phyloP scores from a whole-genome alignment of 2,329 filamentous ascomycete species.

The Whalleya microplaca region DNA sequence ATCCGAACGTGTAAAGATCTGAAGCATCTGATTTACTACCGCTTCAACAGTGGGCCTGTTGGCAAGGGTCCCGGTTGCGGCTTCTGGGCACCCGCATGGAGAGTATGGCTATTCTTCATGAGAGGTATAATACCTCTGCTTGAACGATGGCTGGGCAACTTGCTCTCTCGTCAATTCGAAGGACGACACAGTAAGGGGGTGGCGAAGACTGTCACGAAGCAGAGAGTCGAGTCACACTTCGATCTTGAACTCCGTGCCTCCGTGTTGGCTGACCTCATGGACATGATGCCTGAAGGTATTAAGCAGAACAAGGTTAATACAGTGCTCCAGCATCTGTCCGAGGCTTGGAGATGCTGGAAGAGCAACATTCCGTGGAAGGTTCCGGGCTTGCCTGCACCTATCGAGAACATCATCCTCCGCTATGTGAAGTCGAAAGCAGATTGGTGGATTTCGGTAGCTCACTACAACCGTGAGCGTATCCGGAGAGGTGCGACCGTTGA shows the following conservation, averaged over 20 bases:
- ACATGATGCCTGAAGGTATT: conserved; percentile 99
- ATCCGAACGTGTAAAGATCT: conserved; percentile 98
- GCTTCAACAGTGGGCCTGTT: conserved; percentile 95
- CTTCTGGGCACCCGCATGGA: conserved; percentile 98
- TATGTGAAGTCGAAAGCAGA: conserved; percentile 99
- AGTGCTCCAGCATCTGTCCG: conserved; percentile 93
- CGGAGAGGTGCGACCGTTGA: conserved; percentile 95
- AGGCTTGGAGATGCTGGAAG: conserved; percentile 99
- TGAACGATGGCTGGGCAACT: conserved; percentile 95
- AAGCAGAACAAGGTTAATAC: conserved; percentile 99
- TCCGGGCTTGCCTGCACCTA: conserved; percentile 90
- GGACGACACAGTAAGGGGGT: conserved; percentile 98
- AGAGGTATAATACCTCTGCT: conserved; percentile 95
- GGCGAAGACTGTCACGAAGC: conserved; percentile 98
- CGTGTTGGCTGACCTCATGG: conserved; percentile 98
- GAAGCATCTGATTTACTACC: conserved; percentile 99
- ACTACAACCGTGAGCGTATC: conserved; percentile 98
- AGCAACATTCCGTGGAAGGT: conserved; percentile 99
- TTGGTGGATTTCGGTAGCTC: conserved; percentile 99
- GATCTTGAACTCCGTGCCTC: conserved; percentile 96
- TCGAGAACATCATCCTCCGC: conserved; percentile 97
- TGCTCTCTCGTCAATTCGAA: conserved; percentile 96
- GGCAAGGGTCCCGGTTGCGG: conserved; percentile 97
- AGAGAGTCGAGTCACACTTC: conserved; percentile 98
- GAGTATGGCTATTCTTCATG: conserved; percentile 99